phyloP scores from a whole-genome alignment of 2,329 filamentous ascomycete species.

The Curvularia eragrostidis region DNA sequence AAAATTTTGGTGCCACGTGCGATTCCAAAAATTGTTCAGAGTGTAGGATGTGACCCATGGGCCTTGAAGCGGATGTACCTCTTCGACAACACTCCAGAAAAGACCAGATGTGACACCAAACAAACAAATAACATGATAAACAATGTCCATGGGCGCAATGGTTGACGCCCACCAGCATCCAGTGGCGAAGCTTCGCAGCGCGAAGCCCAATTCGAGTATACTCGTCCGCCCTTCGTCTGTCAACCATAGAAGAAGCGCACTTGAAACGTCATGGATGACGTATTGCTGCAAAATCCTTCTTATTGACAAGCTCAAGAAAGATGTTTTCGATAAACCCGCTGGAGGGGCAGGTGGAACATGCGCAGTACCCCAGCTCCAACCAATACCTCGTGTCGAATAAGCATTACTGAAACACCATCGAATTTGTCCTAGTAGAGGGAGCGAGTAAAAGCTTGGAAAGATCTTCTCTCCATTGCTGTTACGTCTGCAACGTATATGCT shows the following conservation, averaged over 20 bases:
- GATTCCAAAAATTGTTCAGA: constrained; percentile 4
- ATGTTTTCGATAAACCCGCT: not conserved
- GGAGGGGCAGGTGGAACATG: not conserved
- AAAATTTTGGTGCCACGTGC: constrained; percentile 3
- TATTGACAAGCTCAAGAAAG: not conserved
- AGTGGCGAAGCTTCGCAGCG: not conserved
- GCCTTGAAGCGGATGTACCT: not conserved
- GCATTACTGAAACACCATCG: not conserved
- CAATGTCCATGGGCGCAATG: not conserved
- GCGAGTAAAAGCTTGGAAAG: not conserved
- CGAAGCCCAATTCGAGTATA: constrained; percentile 3
- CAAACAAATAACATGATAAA: not conserved
- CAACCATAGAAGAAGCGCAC: not conserved
- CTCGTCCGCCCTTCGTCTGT: not conserved
- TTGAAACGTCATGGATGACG: not conserved
- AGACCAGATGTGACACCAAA: not conserved
- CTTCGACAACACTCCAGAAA: constrained; percentile 3
- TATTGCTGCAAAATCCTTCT: not conserved
- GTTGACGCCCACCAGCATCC: constrained; percentile 2
- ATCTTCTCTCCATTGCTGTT: not conserved
- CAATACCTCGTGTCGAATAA: not conserved
- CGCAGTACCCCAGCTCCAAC: not conserved
- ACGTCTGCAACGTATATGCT: not conserved
- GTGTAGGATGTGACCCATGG: not conserved
- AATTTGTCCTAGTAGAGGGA: not conserved